These are phyloP conservation scores for Coelastrella sp. DNA, from an alignment of 139 green algal genomes.

Conservation along the genomic window DNA sequence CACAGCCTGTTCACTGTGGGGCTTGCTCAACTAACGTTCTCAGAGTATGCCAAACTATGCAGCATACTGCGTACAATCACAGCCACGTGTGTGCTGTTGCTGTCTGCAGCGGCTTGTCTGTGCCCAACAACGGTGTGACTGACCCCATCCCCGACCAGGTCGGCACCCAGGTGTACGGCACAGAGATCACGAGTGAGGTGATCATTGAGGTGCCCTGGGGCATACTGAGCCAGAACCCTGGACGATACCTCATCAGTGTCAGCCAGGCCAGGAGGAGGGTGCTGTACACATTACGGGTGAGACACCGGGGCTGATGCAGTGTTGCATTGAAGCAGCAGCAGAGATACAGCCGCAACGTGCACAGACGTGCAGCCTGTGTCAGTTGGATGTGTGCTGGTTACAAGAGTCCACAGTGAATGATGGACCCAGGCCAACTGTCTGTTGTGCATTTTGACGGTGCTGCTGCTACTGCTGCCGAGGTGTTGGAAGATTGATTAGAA, in stretches of 20 bases:
- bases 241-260: constrained; percentile 18
- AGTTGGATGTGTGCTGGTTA: no score
- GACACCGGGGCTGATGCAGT: not conserved
- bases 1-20: not conserved
- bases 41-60: no score
- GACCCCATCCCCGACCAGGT: not conserved
- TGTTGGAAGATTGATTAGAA: no score
- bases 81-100: constrained; percentile 2
- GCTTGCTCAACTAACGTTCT: no score
- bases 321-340: not conserved
- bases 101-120: constrained; percentile 20
- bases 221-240: not conserved
- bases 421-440: not conserved
- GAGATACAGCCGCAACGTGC: not conserved
- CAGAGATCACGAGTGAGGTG: constrained; percentile 26
- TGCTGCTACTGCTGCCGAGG: not conserved
- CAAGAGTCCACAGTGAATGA: not conserved
- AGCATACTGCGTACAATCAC: no score
- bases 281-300: constrained; percentile 30
- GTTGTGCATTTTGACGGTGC: not conserved
- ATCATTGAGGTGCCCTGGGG: constrained; percentile 14
- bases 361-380: no score
- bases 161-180: constrained; percentile 15
- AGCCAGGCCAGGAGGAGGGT: not conserved
- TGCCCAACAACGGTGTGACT: not conserved